These are phyloP conservation scores for Trametes sp. DNA, from an alignment of 1,284 basidiomycete genomes.

Conservation along the genomic window DNA sequence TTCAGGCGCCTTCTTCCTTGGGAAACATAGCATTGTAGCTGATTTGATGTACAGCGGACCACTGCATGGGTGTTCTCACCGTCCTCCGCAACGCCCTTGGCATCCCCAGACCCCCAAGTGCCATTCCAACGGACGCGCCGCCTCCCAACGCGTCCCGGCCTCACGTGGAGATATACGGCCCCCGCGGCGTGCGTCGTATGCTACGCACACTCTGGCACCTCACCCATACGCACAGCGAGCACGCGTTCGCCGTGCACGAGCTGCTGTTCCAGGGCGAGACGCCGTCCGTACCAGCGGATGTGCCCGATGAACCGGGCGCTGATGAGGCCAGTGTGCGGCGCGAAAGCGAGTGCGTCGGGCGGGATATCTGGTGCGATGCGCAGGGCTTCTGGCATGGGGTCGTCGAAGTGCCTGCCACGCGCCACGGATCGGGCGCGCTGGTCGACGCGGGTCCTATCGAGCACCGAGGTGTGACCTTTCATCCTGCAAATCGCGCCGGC, in stretches of 20 bases:
- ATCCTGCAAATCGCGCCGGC: constrained; percentile 18
- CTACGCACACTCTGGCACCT: constrained; percentile 77
- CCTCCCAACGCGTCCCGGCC: constrained; percentile 40
- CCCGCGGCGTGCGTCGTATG: constrained; percentile 82
- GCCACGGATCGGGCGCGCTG: constrained; percentile 51
- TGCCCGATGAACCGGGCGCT: constrained; percentile 47
- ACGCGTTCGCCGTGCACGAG: constrained; percentile 85
- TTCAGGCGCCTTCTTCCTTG: too few species aligned
- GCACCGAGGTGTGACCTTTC: constrained; percentile 71
- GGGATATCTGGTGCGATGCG: constrained; percentile 65
- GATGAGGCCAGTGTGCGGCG: constrained; percentile 46
- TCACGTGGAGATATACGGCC: constrained; percentile 83
- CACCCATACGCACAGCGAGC: constrained; percentile 70
- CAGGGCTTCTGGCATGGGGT: constrained; percentile 80
- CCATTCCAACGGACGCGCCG: constrained; percentile 11
- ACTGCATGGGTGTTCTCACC: constrained; percentile 82
- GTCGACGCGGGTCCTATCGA: constrained; percentile 83
- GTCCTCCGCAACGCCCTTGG: constrained; percentile 73
- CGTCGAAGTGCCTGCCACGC: constrained; percentile 35
- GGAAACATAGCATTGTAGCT: too few species aligned
- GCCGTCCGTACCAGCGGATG: constrained; percentile 51
- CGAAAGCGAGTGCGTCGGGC: constrained; percentile 72
- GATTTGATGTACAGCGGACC: constrained; percentile 63
- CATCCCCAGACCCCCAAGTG: constrained; percentile 43
- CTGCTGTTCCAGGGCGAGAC: constrained; percentile 67